phyloP scores from a whole-genome alignment of 2,329 filamentous ascomycete species.

The Aspergillus jensenii region DNA sequence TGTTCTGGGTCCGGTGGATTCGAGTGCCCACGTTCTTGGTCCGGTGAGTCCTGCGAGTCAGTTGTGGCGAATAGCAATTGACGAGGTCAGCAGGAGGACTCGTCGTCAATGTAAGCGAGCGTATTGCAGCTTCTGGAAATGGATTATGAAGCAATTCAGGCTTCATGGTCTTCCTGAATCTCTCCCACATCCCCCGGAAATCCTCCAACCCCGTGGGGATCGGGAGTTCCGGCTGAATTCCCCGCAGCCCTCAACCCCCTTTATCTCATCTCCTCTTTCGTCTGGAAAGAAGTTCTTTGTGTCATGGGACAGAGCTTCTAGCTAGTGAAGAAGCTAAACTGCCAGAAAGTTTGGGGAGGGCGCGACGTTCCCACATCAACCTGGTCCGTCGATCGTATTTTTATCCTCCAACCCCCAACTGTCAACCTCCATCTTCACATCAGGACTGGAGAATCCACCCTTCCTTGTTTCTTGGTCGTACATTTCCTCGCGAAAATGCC shows the following conservation, averaged over 20 bases:
- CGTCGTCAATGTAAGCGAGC: neutral
- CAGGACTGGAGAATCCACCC: too few relatives aligned
- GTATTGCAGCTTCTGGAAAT: neutral
- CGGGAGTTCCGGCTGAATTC: neutral
- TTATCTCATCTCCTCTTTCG: neutral
- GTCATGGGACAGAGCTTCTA: neutral
- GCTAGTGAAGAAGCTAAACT: neutral
- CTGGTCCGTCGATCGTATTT: constrained; percentile 3
- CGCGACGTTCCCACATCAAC: neutral
- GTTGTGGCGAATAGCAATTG: neutral
- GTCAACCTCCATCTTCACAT: neutral
- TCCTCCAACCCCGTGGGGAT: constrained; percentile 10
- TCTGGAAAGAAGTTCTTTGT: neutral
- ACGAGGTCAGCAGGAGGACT: neutral
- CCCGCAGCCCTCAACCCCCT: neutral
- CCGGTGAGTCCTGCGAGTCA: constrained; percentile 2
- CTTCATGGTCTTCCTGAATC: neutral
- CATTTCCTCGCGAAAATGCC: constrained; percentile 21
- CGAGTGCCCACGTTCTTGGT: neutral
- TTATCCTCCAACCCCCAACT: constrained; percentile 3
- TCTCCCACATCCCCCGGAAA: constrained; percentile 1
- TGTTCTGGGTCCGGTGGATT: neutral
- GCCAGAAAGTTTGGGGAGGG: neutral
- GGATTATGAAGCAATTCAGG: neutral
- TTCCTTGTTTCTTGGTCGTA: too few relatives aligned